Evolutionary conservation across 2,329 filamentous ascomycete species (phyloP).

Genomic region (Coleophoma cylindrospora): DNA sequence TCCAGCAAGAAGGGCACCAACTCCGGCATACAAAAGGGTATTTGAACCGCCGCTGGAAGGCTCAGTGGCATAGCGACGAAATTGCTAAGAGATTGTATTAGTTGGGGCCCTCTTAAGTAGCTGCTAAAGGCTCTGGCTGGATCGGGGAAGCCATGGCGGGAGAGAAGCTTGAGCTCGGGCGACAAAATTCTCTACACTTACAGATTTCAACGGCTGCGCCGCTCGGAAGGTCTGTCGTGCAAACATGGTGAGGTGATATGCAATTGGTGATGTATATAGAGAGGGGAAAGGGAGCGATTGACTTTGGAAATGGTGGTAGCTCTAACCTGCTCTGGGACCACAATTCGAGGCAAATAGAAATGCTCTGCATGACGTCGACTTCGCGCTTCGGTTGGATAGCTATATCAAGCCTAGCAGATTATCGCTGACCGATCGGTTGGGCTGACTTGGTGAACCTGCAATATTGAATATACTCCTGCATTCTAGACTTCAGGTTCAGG

Average conservation of each 20-base stretch:
- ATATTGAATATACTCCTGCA: too few species aligned
- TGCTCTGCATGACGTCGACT: too few species aligned
- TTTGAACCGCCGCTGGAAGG: conserved; percentile 42
- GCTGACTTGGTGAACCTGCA: too few species aligned
- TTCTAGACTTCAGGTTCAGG: too few species aligned
- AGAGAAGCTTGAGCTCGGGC: conserved; percentile 11
- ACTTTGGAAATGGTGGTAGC: conserved; percentile 29
- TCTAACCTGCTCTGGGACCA: conserved; percentile 9
- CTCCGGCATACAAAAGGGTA: conserved; percentile 54
- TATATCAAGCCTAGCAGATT: too few species aligned
- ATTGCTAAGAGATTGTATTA: conserved; percentile 38
- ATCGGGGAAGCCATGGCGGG: conserved; percentile 7
- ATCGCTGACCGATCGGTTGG: too few species aligned
- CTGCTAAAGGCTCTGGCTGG: neutral
- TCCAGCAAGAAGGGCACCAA: conserved; percentile 53
- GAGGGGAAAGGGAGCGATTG: conserved; percentile 12
- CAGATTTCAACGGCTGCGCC: conserved; percentile 60
- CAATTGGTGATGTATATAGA: neutral
- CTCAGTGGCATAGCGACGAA: conserved; percentile 71
- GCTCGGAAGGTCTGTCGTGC: conserved; percentile 59
- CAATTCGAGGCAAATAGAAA: too few species aligned
- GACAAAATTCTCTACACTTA: conserved; percentile 32
- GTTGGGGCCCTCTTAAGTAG: conserved; percentile 5
- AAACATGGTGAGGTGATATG: conserved; percentile 49
- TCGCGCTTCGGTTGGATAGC: too few species aligned